phyloP scores from a whole-genome alignment of 1,284 basidiomycete species.

The Afroboletus lepidellus region DNA sequence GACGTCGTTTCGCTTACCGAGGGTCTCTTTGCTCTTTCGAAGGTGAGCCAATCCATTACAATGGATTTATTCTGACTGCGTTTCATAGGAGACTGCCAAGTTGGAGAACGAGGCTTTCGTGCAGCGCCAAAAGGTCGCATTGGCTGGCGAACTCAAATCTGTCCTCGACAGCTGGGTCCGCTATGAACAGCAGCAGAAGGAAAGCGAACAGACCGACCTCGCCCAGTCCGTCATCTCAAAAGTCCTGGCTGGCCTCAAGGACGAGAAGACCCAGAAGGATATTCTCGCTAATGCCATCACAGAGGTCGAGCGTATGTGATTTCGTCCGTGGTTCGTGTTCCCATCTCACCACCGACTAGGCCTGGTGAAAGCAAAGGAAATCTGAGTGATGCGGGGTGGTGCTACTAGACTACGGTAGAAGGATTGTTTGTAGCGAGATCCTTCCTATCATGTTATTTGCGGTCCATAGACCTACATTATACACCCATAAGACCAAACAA shows the following conservation, averaged over 20 bases:
- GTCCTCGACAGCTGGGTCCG: constrained; percentile 99
- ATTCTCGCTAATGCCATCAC: constrained; percentile 82
- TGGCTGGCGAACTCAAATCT: constrained; percentile 88
- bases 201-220: constrained; percentile 92
- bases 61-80: neutral
- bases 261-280: constrained; percentile 93
- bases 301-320: constrained; percentile 88
- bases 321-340: neutral
- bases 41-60: constrained; percentile 50
- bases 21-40: constrained; percentile 89
- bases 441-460: constrained; percentile 7
- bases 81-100: constrained; percentile 80
- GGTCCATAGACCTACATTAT: neutral
- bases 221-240: constrained; percentile 86
- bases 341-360: constrained; percentile 39
- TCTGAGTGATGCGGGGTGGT: constrained; percentile 40
- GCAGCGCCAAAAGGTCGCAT: constrained; percentile 84
- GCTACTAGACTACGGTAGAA: constrained; percentile 34
- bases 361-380: constrained; percentile 69
- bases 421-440: constrained; percentile 8
- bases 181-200: constrained; percentile 95
- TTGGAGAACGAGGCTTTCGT: constrained; percentile 91
- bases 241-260: constrained; percentile 79
- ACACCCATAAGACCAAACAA: constrained; percentile 29
- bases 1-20: constrained; percentile 91